Evolutionary conservation across 1,139 yeast genomes (phyloP).

Genomic region (Pichia sp.): DNA sequence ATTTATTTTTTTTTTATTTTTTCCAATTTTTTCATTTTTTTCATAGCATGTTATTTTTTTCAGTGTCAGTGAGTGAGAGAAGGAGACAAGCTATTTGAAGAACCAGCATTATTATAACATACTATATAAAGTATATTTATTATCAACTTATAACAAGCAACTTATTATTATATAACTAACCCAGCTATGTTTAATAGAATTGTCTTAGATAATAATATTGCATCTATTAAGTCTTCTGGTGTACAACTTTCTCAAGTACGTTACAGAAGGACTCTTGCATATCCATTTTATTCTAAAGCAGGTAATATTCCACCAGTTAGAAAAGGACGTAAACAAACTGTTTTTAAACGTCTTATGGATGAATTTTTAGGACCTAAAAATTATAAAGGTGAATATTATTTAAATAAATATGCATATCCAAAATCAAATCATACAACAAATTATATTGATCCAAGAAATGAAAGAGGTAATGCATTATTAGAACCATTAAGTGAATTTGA

Average conservation of each 20-base stretch:
- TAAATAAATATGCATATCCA: constrained; percentile 70
- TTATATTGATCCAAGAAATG: constrained; percentile 58
- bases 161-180: background rate
- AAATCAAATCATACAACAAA: constrained; percentile 70
- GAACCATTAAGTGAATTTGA: constrained; percentile 20
- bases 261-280: constrained; percentile 40
- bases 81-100: too few relatives aligned
- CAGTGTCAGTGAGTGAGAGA: too few relatives aligned
- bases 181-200: constrained; percentile 10
- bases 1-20: too few relatives aligned
- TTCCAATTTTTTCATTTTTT: too few relatives aligned
- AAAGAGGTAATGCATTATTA: constrained; percentile 36
- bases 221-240: constrained; percentile 14
- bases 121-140: too few relatives aligned
- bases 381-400: constrained; percentile 71
- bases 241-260: constrained; percentile 28
- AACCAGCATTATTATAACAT: too few relatives aligned
- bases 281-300: constrained; percentile 40
- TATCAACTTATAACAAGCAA: too few relatives aligned
- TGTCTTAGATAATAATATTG: constrained; percentile 7
- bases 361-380: constrained; percentile 77
- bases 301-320: constrained; percentile 38
- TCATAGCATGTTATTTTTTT: too few relatives aligned
- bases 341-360: constrained; percentile 36
- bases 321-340: constrained; percentile 37